Evolutionary conservation across 768 basidiomycete species (phyloP).

Genomic region (Pleurotus citrinopileatus): DNA sequence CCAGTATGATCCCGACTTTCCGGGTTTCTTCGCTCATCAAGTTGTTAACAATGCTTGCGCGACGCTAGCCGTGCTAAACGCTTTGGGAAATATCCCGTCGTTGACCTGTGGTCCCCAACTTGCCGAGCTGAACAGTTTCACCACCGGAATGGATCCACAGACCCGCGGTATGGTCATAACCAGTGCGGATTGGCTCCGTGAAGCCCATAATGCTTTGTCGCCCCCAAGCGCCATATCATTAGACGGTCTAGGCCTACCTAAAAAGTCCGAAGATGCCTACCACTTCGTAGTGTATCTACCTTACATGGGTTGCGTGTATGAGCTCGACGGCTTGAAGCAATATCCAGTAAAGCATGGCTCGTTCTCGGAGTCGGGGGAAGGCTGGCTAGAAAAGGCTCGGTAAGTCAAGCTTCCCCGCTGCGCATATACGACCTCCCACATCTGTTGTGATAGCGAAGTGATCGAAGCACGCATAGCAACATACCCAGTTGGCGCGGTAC

Average conservation of each 20-base stretch:
- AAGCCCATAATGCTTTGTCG: slow-evolving; percentile 91
- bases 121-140: slow-evolving; percentile 71
- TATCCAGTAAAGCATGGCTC: slow-evolving; percentile 80
- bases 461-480: slow-evolving; percentile 88
- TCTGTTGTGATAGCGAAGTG: slow-evolving; percentile 52
- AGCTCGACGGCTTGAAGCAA: slow-evolving; percentile 87
- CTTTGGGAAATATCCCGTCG: slow-evolving; percentile 76
- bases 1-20: slow-evolving; percentile 69
- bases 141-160: slow-evolving; percentile 83
- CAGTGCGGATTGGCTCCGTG: slow-evolving; percentile 75
- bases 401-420: slow-evolving; percentile 28
- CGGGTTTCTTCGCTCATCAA: slow-evolving; percentile 90
- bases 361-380: slow-evolving; percentile 65
- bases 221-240: slow-evolving; percentile 87
- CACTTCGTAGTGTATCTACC: slow-evolving; percentile 97
- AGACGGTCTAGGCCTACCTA: slow-evolving; percentile 75
- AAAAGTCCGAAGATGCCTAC: slow-evolving; percentile 78
- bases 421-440: slow-evolving; percentile 17
- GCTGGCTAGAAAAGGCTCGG: slow-evolving; percentile 84
- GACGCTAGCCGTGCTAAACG: slow-evolving; percentile 92
- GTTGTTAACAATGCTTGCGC: slow-evolving; percentile 97
- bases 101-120: slow-evolving; percentile 66
- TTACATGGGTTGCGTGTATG: slow-evolving; percentile 78
- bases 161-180: slow-evolving; percentile 80
- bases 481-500: slow-evolving; percentile 85